Evolutionary conservation across 805 yeast genomes (phyloP).

Genomic region (Ogataea dorogensis): DNA sequence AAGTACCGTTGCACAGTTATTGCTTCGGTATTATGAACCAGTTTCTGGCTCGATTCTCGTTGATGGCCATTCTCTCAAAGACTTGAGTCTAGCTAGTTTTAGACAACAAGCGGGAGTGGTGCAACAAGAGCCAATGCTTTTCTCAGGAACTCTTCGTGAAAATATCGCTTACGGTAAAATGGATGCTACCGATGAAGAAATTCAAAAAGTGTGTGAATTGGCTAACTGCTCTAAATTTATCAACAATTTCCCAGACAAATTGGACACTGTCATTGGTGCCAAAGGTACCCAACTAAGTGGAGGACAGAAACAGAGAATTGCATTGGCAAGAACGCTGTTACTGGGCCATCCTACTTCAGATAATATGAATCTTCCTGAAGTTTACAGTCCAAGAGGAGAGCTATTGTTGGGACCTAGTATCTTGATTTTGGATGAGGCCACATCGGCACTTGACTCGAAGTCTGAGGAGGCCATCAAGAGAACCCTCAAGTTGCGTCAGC

Average conservation of each 20-base stretch:
- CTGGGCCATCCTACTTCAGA: slow-evolving; percentile 35
- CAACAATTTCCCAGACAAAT: slow-evolving; percentile 71
- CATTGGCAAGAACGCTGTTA: slow-evolving; percentile 83
- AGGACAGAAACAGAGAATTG: slow-evolving; percentile 92
- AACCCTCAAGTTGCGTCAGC: slow-evolving; percentile 57
- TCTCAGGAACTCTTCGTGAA: slow-evolving; percentile 81
- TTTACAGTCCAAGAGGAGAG: slow-evolving; percentile 26
- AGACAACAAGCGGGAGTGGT: slow-evolving; percentile 83
- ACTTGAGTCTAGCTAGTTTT: slow-evolving; percentile 68
- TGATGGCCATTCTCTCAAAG: slow-evolving; percentile 61
- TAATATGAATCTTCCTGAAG: slow-evolving; percentile 11
- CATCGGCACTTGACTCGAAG: slow-evolving; percentile 88
- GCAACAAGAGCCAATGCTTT: slow-evolving; percentile 87
- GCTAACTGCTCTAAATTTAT: slow-evolving; percentile 78
- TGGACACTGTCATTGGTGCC: slow-evolving; percentile 82
- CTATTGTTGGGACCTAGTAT: slow-evolving; percentile 58
- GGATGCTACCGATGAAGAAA: slow-evolving; percentile 59
- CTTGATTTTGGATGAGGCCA: slow-evolving; percentile 89
- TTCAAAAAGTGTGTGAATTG: slow-evolving; percentile 56
- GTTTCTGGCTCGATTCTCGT: slow-evolving; percentile 58
- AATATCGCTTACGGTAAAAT: slow-evolving; percentile 75
- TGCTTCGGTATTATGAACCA: slow-evolving; percentile 85
- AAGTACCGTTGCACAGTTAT: slow-evolving; percentile 77
- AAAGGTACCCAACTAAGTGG: slow-evolving; percentile 89
- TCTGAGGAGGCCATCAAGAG: slow-evolving; percentile 83